Evolutionary conservation across 1,139 yeast species (phyloP).

Genomic region (Pichia sp.): DNA sequence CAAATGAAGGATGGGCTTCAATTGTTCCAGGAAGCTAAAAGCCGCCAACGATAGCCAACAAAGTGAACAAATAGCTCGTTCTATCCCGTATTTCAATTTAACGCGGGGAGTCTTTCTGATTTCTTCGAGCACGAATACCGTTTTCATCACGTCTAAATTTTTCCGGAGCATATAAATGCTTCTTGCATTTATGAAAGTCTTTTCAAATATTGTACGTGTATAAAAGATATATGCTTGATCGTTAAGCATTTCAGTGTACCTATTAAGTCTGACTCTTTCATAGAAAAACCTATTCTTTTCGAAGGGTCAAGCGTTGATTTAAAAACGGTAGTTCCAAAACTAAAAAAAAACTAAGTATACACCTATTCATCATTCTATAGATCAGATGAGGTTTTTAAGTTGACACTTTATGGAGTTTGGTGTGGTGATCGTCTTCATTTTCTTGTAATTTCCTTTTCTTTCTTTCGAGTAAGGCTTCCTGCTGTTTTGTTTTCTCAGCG

Average conservation of each 20-base stretch:
- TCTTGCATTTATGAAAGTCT: background rate
- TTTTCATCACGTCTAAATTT: no score
- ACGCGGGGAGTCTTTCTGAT: background rate
- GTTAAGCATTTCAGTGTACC: no score
- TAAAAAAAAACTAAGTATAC: background rate
- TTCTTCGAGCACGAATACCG: background rate
- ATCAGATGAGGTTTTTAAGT: background rate
- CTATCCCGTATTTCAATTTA: background rate
- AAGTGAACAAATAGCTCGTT: no score
- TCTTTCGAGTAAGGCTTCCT: constrained; percentile 6
- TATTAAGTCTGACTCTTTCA: no score
- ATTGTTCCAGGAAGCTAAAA: no score
- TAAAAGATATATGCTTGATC: no score
- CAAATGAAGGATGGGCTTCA: no score
- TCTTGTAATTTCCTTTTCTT: constrained; percentile 11
- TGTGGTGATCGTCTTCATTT: background rate
- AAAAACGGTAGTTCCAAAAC: background rate
- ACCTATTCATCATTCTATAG: background rate
- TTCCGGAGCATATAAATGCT: no score
- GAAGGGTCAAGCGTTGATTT: background rate
- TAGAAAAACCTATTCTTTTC: no score
- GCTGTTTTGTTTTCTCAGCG: constrained; percentile 17
- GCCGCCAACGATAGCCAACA: no score
- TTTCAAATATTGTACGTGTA: no score
- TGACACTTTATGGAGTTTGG: background rate